Percentiles rank a stretch among this genome's conserved stretches.
phyloP scores from a whole-genome alignment of 371 early-diverging fungal species.

The Rhizopus stolonifer region DNA sequence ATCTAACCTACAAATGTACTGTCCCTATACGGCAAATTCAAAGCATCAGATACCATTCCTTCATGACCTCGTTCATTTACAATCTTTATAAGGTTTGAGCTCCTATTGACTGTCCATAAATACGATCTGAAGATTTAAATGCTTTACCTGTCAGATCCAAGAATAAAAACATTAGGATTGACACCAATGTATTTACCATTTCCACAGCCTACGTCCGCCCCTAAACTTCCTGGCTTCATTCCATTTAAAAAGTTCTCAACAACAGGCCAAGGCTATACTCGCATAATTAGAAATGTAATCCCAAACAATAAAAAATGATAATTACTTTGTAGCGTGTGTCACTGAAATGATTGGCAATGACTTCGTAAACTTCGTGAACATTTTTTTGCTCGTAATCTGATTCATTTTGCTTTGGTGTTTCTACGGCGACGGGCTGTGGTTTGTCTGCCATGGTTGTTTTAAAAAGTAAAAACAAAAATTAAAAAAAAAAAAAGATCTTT shows the following conservation, averaged over 20 bases:
- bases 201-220: slow-evolving; percentile 96
- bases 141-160: slow-evolving; percentile 84
- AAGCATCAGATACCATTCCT: slow-evolving; percentile 82
- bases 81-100: slow-evolving; percentile 79
- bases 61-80: slow-evolving; percentile 76
- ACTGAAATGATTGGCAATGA: slow-evolving; percentile 92
- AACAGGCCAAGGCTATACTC: slow-evolving; percentile 90
- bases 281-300: not conserved
- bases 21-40: slow-evolving; percentile 74
- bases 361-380: slow-evolving; percentile 91
- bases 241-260: slow-evolving; percentile 78
- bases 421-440: slow-evolving; percentile 59
- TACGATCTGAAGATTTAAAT: not conserved
- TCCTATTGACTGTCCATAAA: slow-evolving; percentile 41
- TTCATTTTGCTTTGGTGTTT: slow-evolving; percentile 48
- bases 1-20: slow-evolving; percentile 72
- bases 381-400: slow-evolving; percentile 69
- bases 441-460: slow-evolving; percentile 22
- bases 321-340: slow-evolving; percentile 92
- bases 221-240: slow-evolving; percentile 69
- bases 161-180: slow-evolving; percentile 66
- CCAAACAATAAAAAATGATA: not conserved
- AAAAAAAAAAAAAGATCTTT: slow-evolving; percentile 3
- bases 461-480: not conserved
- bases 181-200: slow-evolving; percentile 97